Percentiles rank a stretch among this genome's conserved stretches.
Evolutionary conservation across 371 early-diverging fungal genomes (phyloP).

Genomic region (Chytridium lagenaria): DNA sequence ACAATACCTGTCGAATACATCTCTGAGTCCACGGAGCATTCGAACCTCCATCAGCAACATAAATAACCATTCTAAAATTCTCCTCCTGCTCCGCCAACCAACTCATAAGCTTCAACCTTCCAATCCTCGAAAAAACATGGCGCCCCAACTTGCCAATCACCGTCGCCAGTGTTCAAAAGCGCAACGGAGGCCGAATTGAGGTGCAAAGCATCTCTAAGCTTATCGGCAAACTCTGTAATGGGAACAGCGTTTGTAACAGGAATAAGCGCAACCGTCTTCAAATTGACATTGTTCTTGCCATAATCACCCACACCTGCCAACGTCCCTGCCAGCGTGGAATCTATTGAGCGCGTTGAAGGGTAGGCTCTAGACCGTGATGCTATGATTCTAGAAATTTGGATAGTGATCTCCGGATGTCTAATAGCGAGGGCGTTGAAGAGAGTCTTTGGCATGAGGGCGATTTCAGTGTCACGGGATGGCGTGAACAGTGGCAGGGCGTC

Average conservation of each 20-base stretch:
- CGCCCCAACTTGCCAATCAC: conserved; percentile 84
- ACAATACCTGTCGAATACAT: conserved; percentile 84
- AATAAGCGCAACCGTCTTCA: conserved; percentile 91
- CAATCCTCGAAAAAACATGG: conserved; percentile 90
- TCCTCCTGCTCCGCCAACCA: conserved; percentile 97
- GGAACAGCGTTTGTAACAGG: conserved; percentile 88
- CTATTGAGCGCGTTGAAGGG: neutral
- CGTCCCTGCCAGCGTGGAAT: neutral
- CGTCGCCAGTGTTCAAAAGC: conserved; percentile 76
- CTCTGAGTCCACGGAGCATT: conserved; percentile 93
- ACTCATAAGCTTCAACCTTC: conserved; percentile 84
- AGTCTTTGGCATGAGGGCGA: conserved; percentile 94
- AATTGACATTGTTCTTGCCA: conserved; percentile 84
- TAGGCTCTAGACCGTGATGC: conserved; percentile 70
- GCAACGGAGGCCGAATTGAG: conserved; percentile 78
- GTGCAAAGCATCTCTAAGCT: conserved; percentile 74
- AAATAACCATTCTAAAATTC: conserved; percentile 81
- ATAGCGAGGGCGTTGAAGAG: conserved; percentile 89
- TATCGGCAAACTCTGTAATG: conserved; percentile 84
- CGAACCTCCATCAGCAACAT: conserved; percentile 92
- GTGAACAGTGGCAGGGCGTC: conserved; percentile 87
- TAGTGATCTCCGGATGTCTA: conserved; percentile 88
- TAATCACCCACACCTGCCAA: conserved; percentile 23
- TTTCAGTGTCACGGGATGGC: conserved; percentile 96
- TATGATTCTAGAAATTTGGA: conserved; percentile 89